Percentiles rank a stretch among this genome's conserved stretches.
Conservation (phyloP, 23 red algal genomes). For the Agarophyton chilense region DNA sequence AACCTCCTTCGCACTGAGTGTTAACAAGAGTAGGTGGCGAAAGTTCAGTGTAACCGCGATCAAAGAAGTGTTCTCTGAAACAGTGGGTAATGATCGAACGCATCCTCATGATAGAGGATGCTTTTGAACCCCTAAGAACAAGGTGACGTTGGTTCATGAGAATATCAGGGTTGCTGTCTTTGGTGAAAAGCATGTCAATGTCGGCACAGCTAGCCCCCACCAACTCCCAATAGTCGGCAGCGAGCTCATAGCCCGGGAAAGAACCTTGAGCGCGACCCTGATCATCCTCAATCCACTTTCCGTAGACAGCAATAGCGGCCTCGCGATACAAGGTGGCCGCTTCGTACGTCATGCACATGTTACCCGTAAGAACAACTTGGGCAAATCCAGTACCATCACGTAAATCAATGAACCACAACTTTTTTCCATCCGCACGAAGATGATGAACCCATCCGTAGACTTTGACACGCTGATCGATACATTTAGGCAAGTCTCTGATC, state of each 20-base stretch:
- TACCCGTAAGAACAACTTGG: constrained; percentile 87
- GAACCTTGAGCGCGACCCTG: constrained; percentile 84
- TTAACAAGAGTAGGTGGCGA: constrained; percentile 94
- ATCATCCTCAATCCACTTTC: constrained; percentile 71
- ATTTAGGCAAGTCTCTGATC: constrained; percentile 68
- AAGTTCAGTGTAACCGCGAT: constrained; percentile 89
- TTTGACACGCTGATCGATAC: constrained; percentile 54
- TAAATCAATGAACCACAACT: constrained; percentile 94
- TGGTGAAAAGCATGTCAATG: constrained; percentile 91
- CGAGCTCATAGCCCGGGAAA: constrained; percentile 86
- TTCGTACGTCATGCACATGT: constrained; percentile 91
- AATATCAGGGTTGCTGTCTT: constrained; percentile 92
- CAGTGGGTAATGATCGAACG: constrained; percentile 92
- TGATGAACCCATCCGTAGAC: constrained; percentile 94
- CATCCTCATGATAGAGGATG: constrained; percentile 80
- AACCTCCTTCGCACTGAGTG: constrained; percentile 97
- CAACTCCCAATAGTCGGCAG: constrained; percentile 94
- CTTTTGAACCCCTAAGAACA: constrained; percentile 82
- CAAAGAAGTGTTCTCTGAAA: constrained; percentile 97
- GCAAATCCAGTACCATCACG: constrained; percentile 95
- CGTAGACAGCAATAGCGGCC: constrained; percentile 82
- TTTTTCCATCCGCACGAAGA: constrained; percentile 83
- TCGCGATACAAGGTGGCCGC: constrained; percentile 87
- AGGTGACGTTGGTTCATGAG: constrained; percentile 95
- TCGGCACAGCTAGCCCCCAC: constrained; percentile 81